Evolutionary conservation across 495 filamentous ascomycete genomes (phyloP).

Genomic region (Diplogelasinospora grovesii): DNA sequence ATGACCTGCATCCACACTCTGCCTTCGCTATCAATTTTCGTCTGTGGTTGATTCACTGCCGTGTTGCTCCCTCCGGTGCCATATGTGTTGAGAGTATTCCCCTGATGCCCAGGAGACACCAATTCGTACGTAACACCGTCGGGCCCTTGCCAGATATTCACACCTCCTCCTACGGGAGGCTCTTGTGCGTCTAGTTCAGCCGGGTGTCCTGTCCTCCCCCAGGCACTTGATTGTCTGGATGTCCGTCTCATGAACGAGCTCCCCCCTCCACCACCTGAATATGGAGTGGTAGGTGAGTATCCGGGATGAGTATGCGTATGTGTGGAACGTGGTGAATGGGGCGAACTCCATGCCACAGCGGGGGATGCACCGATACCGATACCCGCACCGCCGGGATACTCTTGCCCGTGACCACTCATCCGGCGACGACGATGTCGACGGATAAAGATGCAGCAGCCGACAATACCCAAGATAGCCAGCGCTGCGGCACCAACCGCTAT

Average conservation of each 20-base stretch:
- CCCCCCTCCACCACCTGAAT: too few relatives aligned
- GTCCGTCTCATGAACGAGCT: too few relatives aligned
- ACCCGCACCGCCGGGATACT: too few relatives aligned
- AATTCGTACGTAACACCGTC: constrained; percentile 16
- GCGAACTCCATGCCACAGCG: too few relatives aligned
- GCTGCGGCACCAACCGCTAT: constrained; percentile 17
- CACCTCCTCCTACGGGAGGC: background rate
- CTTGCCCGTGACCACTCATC: too few relatives aligned
- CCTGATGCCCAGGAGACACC: background rate
- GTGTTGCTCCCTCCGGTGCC: background rate
- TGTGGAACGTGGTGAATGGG: too few relatives aligned
- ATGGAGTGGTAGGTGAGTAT: too few relatives aligned
- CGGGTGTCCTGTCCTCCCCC: background rate
- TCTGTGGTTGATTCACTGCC: constrained; percentile 5
- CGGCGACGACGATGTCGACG: constrained; percentile 6
- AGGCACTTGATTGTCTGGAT: background rate
- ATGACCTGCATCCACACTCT: constrained; percentile 22
- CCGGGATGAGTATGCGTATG: too few relatives aligned
- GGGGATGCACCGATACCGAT: too few relatives aligned
- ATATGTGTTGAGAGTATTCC: background rate
- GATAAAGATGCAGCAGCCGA: constrained; percentile 8
- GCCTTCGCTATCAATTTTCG: constrained; percentile 18
- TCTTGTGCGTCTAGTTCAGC: background rate
- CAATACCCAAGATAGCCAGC: constrained; percentile 4
- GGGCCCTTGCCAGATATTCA: constrained; percentile 2